These are phyloP conservation scores for Pythium folliculosum DNA, from an alignment of 352 stramenopile genomes.

Conservation along the genomic window DNA sequence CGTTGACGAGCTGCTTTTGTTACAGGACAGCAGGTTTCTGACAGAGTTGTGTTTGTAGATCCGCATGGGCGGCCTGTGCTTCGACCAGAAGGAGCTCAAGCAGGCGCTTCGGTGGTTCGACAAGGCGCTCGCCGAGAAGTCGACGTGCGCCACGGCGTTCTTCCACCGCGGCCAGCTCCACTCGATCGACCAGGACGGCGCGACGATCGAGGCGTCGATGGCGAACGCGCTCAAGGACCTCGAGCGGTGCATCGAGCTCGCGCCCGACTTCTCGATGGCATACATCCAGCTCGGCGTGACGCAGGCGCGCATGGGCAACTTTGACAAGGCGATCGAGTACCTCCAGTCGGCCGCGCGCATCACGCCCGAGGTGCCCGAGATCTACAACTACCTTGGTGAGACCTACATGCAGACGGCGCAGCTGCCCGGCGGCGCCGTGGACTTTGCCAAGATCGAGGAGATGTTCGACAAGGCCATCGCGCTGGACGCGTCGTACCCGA, in stretches of 20 bases:
- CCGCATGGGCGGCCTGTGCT: slow-evolving; percentile 78
- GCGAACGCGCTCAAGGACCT: slow-evolving; percentile 60
- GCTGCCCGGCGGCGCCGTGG: slow-evolving; percentile 45
- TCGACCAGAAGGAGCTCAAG: slow-evolving; percentile 80
- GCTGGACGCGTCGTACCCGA: slow-evolving; percentile 79
- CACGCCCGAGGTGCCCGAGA: slow-evolving; percentile 74
- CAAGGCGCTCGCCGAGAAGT: slow-evolving; percentile 64
- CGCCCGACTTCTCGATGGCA: slow-evolving; percentile 78
- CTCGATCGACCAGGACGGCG: slow-evolving; percentile 72
- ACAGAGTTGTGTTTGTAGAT: slow-evolving; percentile 34
- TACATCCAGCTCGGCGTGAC: slow-evolving; percentile 85
- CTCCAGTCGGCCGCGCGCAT: slow-evolving; percentile 61
- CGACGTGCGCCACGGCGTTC: slow-evolving; percentile 68
- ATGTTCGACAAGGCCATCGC: slow-evolving; percentile 85
- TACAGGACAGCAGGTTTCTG: not conserved
- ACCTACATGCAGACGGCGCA: slow-evolving; percentile 87
- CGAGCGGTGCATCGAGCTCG: slow-evolving; percentile 67
- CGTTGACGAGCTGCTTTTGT: not conserved
- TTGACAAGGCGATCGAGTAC: slow-evolving; percentile 70
- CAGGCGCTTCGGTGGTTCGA: slow-evolving; percentile 79
- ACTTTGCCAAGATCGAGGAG: slow-evolving; percentile 60
- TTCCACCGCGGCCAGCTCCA: slow-evolving; percentile 84
- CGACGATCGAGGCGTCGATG: slow-evolving; percentile 55
- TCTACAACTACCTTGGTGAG: slow-evolving; percentile 88
- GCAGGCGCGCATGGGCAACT: slow-evolving; percentile 71